phyloP scores from a whole-genome alignment of 148 eudicot genomes.

The Fagopyrum esculentum region DNA sequence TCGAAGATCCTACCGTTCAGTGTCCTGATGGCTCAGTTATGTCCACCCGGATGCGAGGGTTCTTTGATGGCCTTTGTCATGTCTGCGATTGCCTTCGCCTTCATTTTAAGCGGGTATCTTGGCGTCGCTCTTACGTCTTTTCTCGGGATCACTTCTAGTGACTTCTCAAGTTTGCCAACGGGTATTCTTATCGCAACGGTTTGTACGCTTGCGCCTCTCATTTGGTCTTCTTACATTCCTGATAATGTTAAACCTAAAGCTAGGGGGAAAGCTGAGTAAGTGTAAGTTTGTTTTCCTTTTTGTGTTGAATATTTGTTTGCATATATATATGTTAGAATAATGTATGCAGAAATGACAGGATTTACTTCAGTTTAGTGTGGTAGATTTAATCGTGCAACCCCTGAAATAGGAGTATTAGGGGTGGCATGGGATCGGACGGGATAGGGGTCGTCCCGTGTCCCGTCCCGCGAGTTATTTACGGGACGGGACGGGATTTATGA shows the following conservation, averaged over 20 bases:
- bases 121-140: slow-evolving; percentile 78
- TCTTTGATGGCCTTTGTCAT: slow-evolving; percentile 88
- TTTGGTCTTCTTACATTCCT: slow-evolving; percentile 58
- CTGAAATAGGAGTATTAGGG: too few relatives aligned
- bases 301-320: neutral
- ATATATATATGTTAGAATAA: neutral
- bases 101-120: slow-evolving; percentile 75
- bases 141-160: slow-evolving; percentile 51
- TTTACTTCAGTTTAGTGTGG: neutral
- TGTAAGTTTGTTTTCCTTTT: neutral
- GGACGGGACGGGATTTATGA: too few relatives aligned
- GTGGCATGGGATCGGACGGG: too few relatives aligned
- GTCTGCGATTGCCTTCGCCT: slow-evolving; percentile 76
- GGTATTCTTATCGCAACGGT: slow-evolving; percentile 68
- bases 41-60: slow-evolving; percentile 90
- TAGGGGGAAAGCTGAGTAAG: slow-evolving; percentile 41
- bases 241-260: slow-evolving; percentile 28
- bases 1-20: slow-evolving; percentile 79
- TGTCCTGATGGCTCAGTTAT: slow-evolving; percentile 70
- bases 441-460: too few relatives aligned
- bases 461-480: too few relatives aligned
- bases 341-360: neutral
- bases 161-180: slow-evolving; percentile 55
- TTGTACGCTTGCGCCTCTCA: slow-evolving; percentile 61
- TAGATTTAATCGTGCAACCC: neutral